Evolutionary conservation across 1,284 basidiomycete genomes (phyloP), one percentile per base, ranked within the genome.

Genomic region (Xanthoconium separans): DNA sequence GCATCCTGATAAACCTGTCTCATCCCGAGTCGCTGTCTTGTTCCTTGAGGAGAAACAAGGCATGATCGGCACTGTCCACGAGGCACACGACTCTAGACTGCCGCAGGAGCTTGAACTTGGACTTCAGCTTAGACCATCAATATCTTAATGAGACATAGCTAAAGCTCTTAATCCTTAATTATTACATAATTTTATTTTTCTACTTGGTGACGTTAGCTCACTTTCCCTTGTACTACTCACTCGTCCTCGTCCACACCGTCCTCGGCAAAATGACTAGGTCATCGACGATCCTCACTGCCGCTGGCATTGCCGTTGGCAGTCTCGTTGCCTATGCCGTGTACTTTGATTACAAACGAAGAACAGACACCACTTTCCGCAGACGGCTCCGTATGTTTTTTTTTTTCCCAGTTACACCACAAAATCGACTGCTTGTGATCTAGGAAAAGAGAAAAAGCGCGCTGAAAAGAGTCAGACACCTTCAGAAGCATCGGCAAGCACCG

Each of bases 341-440:
- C 76, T 99, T 98, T 70, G 96, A 99, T 81, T 89, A 97, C 79
- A 91, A 85, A 76, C 87, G 96, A 54, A 84, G 94, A 65, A 94
- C 90, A 71, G 93, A 98, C 70, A 73, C 81, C 39, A 78, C 81
- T 13, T 99, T 99, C 83, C 86, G 96, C 72, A 94, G 87, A 76
- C 84, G 83, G 70, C 82, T 99, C 58, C 85, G 94, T 92, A 73
- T 61, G 93, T 83, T 45, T n/a, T 20, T 55, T 56, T n/a, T 61
- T 34, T 42, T 59, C 58, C 48, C 47, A 34, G 11, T 31, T 27
- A 30, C 18, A 36, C 20, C 49, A 30, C 34, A 22, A 8, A 22
- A 37, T 47, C 60, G 37, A 64, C 13, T 22, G 22, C 27, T 31
- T 45, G 46, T 53, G 29, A 55, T 58, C 59, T 44, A 97, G 94